phyloP scores from a whole-genome alignment of 2,329 filamentous ascomycete genomes.

The Diaporthe velutina region DNA sequence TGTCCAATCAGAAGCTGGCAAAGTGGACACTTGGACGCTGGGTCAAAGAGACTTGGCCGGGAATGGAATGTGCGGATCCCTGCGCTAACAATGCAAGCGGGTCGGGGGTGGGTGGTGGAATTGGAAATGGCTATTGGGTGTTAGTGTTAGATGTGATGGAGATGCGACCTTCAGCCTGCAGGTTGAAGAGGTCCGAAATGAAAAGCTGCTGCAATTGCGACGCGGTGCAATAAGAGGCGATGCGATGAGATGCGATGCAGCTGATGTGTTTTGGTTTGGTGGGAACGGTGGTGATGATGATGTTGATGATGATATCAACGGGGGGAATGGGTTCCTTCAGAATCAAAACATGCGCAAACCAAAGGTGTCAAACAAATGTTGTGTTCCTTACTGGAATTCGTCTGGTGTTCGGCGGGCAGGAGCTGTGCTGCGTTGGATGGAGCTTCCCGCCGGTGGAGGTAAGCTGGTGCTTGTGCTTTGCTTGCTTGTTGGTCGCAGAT shows the following conservation, averaged over 20 bases:
- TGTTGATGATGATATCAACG: neutral
- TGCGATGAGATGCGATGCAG: neutral
- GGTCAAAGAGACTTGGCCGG: constrained; percentile 30
- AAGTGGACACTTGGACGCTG: constrained; percentile 29
- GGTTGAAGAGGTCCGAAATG: neutral
- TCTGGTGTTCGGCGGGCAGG: constrained; percentile 11
- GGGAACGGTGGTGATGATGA: neutral
- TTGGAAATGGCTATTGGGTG: neutral
- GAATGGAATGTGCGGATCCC: constrained; percentile 32
- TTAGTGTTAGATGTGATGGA: constrained; percentile 19
- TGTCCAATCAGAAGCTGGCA: constrained; percentile 30
- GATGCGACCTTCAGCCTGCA: neutral
- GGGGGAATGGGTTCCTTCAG: neutral
- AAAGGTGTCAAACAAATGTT: neutral
- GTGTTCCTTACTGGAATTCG: constrained; percentile 1
- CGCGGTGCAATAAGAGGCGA: too few species aligned
- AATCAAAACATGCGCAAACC: constrained; percentile 3
- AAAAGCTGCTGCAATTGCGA: neutral
- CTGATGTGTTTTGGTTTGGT: neutral
- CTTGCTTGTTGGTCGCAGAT: constrained; percentile 7
- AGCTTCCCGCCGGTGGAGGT: constrained; percentile 16
- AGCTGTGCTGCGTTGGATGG: constrained; percentile 14
- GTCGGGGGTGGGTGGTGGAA: constrained; percentile 22
- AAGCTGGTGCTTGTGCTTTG: constrained; percentile 3
- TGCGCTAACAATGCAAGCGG: constrained; percentile 36